phyloP scores from a whole-genome alignment of 305 asterid species.

The Rubia occidens region DNA sequence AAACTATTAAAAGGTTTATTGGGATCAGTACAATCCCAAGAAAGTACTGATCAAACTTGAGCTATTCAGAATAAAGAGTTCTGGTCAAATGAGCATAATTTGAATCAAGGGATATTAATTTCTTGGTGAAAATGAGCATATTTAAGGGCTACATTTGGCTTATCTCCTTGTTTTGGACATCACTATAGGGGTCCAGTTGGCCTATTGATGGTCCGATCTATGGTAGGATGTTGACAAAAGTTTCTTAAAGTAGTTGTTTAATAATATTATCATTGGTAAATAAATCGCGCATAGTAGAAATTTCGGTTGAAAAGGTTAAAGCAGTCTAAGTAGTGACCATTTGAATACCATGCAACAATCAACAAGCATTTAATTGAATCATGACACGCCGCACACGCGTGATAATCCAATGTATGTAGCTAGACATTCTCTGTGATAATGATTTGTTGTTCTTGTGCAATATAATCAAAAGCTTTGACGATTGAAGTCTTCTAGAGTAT shows the following conservation, averaged over 20 bases:
- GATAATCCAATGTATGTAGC: conserved; percentile 7
- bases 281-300: background rate
- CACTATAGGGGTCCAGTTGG: background rate
- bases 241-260: background rate
- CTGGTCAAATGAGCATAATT: background rate
- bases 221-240: background rate
- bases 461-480: conserved; percentile 5
- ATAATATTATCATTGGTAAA: background rate
- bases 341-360: background rate
- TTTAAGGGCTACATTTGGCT: background rate
- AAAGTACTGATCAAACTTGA: conserved; percentile 1
- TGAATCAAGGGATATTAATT: background rate
- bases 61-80: background rate
- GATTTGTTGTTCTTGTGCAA: background rate
- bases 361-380: background rate
- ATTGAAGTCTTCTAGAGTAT: conserved; percentile 4
- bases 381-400: conserved; percentile 11
- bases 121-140: background rate
- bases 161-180: background rate
- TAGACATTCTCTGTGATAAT: background rate
- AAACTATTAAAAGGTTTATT: background rate
- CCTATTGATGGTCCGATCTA: background rate
- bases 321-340: background rate
- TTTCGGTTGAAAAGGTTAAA: conserved; percentile 5
- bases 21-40: background rate